These are phyloP conservation scores for Penicillium oxalicum DNA, from an alignment of 2,329 filamentous ascomycete genomes.

Conservation along the genomic window DNA sequence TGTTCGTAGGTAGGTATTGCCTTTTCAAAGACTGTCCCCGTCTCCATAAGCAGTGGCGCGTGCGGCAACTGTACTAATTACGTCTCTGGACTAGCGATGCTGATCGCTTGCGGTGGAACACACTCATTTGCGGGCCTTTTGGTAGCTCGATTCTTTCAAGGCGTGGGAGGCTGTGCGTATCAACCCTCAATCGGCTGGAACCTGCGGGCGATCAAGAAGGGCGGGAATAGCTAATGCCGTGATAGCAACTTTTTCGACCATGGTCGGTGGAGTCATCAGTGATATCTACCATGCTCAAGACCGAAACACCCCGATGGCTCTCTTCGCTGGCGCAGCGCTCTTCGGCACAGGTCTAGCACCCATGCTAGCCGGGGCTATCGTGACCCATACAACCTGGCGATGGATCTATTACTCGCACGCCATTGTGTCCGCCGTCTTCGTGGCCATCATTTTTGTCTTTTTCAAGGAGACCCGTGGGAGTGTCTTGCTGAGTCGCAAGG, in stretches of 20 bases:
- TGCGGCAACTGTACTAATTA: conserved; percentile 3
- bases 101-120: conserved; percentile 64
- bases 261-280: conserved; percentile 86
- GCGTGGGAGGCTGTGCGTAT: conserved; percentile 64
- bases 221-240: neutral
- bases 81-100: neutral
- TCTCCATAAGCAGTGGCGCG: too few species aligned
- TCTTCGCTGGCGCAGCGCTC: conserved; percentile 75
- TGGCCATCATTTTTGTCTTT: conserved; percentile 59
- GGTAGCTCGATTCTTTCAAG: conserved; percentile 67
- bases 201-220: neutral
- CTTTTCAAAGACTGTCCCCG: neutral
- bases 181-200: conserved; percentile 4
- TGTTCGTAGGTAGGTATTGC: conserved; percentile 53
- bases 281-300: conserved; percentile 75
- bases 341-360: conserved; percentile 76
- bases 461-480: conserved; percentile 79
- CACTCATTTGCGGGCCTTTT: conserved; percentile 66
- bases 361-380: conserved; percentile 63
- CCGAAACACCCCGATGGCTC: conserved; percentile 81
- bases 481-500: conserved; percentile 72
- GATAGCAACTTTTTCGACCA: conserved; percentile 65
- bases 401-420: conserved; percentile 88
- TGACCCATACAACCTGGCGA: conserved; percentile 63
- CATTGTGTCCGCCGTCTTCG: conserved; percentile 60